phyloP scores from a whole-genome alignment of 2,329 filamentous ascomycete genomes.

The Aspergillus ochraceus region DNA sequence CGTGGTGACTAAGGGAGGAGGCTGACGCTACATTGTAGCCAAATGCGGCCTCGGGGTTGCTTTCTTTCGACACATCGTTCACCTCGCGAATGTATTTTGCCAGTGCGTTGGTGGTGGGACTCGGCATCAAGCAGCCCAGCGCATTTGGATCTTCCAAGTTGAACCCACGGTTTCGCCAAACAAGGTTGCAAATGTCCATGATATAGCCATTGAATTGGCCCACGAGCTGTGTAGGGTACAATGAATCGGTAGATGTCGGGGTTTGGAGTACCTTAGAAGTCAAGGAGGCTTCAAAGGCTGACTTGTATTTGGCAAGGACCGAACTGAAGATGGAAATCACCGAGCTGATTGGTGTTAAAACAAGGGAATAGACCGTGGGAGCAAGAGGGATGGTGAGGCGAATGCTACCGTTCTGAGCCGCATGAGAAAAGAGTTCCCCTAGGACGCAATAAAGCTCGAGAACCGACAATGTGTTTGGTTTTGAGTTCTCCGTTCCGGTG shows the following conservation, averaged over 20 bases:
- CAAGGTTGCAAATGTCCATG: constrained; percentile 81
- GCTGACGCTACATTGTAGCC: constrained; percentile 38
- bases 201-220: constrained; percentile 78
- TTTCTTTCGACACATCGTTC: constrained; percentile 34
- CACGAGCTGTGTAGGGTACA: constrained; percentile 61
- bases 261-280: constrained; percentile 37
- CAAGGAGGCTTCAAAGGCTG: constrained; percentile 66
- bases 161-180: constrained; percentile 77
- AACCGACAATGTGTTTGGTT: constrained; percentile 50
- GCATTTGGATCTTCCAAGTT: constrained; percentile 63
- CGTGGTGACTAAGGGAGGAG: constrained; percentile 51
- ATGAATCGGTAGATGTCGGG: constrained; percentile 31
- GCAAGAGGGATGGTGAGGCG: constrained; percentile 69
- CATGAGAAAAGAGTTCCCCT: constrained; percentile 57
- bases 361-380: constrained; percentile 67
- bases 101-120: constrained; percentile 45
- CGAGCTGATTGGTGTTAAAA: constrained; percentile 64
- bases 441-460: constrained; percentile 70
- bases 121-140: constrained; percentile 53
- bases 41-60: constrained; percentile 32
- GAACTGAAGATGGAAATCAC: constrained; percentile 68
- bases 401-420: constrained; percentile 53
- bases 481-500: constrained; percentile 13
- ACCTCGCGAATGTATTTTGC: constrained; percentile 43
- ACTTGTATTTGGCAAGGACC: constrained; percentile 71